Evolutionary conservation across 1,284 basidiomycete species (phyloP).

Genomic region (Cronartium quercuum): DNA sequence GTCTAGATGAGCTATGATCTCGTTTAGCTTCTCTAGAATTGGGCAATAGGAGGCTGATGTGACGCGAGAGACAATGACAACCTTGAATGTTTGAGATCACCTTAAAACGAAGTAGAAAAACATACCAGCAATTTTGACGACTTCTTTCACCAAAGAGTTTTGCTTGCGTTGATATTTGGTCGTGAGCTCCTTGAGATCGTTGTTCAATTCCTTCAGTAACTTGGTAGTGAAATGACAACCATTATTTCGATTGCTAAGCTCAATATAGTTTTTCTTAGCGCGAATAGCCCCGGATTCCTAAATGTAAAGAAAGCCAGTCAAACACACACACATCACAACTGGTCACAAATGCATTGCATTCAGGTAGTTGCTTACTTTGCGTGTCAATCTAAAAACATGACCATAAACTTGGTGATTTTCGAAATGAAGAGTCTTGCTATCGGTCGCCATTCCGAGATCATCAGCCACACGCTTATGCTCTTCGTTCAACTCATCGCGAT

Average conservation of each 20-base stretch:
- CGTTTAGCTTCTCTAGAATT: conserved; percentile 81
- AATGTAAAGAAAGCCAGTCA: not conserved
- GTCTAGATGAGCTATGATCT: conserved; percentile 80
- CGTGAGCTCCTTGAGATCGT: conserved; percentile 66
- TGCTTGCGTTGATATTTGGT: conserved; percentile 70
- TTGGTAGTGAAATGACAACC: conserved; percentile 90
- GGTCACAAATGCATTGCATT: not conserved
- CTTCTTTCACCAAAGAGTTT: conserved; percentile 78
- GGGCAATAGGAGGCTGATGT: conserved; percentile 75
- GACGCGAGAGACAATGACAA: not conserved
- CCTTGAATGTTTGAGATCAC: not conserved
- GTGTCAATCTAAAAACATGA: conserved; percentile 83
- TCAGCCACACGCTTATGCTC: conserved; percentile 70
- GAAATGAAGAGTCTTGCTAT: conserved; percentile 84
- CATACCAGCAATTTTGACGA: conserved; percentile 83
- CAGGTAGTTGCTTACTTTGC: conserved; percentile 59
- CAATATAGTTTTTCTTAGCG: conserved; percentile 67
- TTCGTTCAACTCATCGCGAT: conserved; percentile 72
- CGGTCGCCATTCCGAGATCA: conserved; percentile 75
- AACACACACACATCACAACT: not conserved
- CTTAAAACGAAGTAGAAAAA: conserved; percentile 14
- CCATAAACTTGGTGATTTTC: conserved; percentile 88
- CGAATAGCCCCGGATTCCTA: conserved; percentile 75
- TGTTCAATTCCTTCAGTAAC: conserved; percentile 65
- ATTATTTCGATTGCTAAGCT: conserved; percentile 77